phyloP scores from a whole-genome alignment of 1,284 basidiomycete species.

The Leccinum subatratum region DNA sequence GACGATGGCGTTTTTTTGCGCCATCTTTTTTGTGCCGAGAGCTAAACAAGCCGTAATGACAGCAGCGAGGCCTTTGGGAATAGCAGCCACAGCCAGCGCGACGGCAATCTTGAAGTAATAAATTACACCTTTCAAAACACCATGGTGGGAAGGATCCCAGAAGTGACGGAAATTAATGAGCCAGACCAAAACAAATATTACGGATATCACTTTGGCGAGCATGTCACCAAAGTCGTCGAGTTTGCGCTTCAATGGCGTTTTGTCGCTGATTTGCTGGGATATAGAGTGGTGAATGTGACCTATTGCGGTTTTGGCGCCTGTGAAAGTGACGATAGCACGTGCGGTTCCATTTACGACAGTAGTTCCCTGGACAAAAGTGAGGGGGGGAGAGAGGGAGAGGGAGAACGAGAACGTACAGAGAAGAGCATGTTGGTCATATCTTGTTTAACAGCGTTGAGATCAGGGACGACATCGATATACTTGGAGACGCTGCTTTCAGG shows the following conservation, averaged over 20 bases:
- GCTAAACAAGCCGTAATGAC: slow-evolving; percentile 97
- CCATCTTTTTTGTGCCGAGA: slow-evolving; percentile 96
- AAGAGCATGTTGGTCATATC: slow-evolving; percentile 96
- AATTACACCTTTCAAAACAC: slow-evolving; percentile 84
- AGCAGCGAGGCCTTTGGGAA: slow-evolving; percentile 91
- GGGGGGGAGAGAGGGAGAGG: neutral
- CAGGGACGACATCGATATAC: slow-evolving; percentile 59
- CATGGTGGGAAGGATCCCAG: slow-evolving; percentile 86
- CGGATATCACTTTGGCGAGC: slow-evolving; percentile 92
- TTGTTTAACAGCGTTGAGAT: slow-evolving; percentile 83
- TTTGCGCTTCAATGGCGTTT: slow-evolving; percentile 93
- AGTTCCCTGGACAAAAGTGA: slow-evolving; percentile 62
- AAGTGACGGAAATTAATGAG: slow-evolving; percentile 92
- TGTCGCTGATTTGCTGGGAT: slow-evolving; percentile 81
- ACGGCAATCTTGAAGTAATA: slow-evolving; percentile 99
- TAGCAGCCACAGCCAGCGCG: slow-evolving; percentile 91
- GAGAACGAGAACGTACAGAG: slow-evolving; percentile 45
- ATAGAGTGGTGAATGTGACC: slow-evolving; percentile 95
- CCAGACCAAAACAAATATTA: slow-evolving; percentile 95
- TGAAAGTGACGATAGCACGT: slow-evolving; percentile 79
- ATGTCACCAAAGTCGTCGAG: slow-evolving; percentile 95
- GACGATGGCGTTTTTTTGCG: slow-evolving; percentile 95
- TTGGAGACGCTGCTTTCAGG: slow-evolving; percentile 69
- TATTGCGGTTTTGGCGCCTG: slow-evolving; percentile 83
- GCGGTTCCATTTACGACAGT: slow-evolving; percentile 90